Base-by-base conservation (phyloP, 192 early-diverging fungal genomes). In the Backusella sp. region DNA sequence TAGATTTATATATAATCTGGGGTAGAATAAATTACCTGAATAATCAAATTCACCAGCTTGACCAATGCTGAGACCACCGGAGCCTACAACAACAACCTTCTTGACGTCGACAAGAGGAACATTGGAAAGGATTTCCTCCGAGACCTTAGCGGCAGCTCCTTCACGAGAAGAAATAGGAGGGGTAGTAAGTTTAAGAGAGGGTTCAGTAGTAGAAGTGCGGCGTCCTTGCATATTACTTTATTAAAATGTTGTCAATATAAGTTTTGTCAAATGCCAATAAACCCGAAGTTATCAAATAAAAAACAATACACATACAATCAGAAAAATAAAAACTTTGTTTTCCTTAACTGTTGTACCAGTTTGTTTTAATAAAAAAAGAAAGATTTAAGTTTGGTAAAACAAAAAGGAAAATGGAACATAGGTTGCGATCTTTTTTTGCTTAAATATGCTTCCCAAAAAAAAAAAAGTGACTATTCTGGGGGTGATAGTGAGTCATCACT, bases 21-120 rank as follows among this genome's bases (percentile, higher is more conserved):
- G 28, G 23, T 41, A 41, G 36, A 37, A 35, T 66, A 72, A 15
- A 84, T 77, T 86, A 91, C 94, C 94, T 6, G 97, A 99, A 86
- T 99, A 99, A 77, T 99, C 97, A 81, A 99, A 99, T 89, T 99
- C 97, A 72, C 97, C 97, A 6, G 97, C 97, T 83, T 99, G 97
- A 17, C 97, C 97, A 75, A 99, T 99, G 68, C 90, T 92, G 70
- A 99, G 84, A 37, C 97, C 97, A 32, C 97, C 97, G 6, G 91
- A 93, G n/a, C 97, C 97, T 9, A 99, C 93, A 37, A 99, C 91
- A 21, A 99, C 86, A 9, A 97, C 96, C 84, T 96, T 95, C 74
- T 90, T 92, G 73, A 93, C 91, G 76, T 92, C 82, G 1, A 88
- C 85, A 39, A 86, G 73, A 76, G 89, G 84, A 6, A 85, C 80